Evolutionary conservation across 2,329 filamentous ascomycete genomes (phyloP).

Genomic region (Karstenula rhodostoma): DNA sequence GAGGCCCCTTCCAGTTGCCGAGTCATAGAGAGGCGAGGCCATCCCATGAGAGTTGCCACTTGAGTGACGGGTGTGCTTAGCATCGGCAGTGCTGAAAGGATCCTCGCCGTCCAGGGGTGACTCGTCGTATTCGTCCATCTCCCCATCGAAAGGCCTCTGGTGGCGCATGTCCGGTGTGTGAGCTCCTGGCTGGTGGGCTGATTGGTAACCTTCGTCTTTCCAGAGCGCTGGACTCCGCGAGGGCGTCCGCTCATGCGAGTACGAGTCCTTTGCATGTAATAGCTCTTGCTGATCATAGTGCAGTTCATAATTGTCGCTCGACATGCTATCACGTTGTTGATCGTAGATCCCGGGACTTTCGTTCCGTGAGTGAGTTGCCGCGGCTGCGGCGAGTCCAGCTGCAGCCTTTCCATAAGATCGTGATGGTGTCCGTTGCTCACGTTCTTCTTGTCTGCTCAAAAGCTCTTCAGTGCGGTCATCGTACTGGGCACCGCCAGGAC

Average conservation of each 20-base stretch:
- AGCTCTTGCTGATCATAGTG: slow-evolving; percentile 43
- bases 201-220: slow-evolving; percentile 90
- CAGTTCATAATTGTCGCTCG: slow-evolving; percentile 49
- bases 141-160: slow-evolving; percentile 62
- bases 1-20: slow-evolving; percentile 84
- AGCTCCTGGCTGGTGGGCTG: slow-evolving; percentile 68
- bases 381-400: slow-evolving; percentile 61
- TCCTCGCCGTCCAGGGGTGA: slow-evolving; percentile 53
- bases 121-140: slow-evolving; percentile 59
- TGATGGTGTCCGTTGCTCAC: slow-evolving; percentile 38
- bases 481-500: slow-evolving; percentile 66
- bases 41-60: slow-evolving; percentile 94
- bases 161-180: slow-evolving; percentile 55
- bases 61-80: slow-evolving; percentile 68
- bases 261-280: slow-evolving; percentile 36
- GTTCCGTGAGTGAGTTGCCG: slow-evolving; percentile 53
- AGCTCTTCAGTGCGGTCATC: slow-evolving; percentile 52
- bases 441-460: slow-evolving; percentile 44
- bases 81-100: slow-evolving; percentile 53
- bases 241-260: slow-evolving; percentile 38
- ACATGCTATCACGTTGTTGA: slow-evolving; percentile 44
- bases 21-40: slow-evolving; percentile 87
- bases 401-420: slow-evolving; percentile 43
- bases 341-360: slow-evolving; percentile 36
- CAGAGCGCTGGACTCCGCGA: slow-evolving; percentile 62